phyloP scores from a whole-genome alignment of 1,284 basidiomycete genomes.

The Puccinia polysora region DNA sequence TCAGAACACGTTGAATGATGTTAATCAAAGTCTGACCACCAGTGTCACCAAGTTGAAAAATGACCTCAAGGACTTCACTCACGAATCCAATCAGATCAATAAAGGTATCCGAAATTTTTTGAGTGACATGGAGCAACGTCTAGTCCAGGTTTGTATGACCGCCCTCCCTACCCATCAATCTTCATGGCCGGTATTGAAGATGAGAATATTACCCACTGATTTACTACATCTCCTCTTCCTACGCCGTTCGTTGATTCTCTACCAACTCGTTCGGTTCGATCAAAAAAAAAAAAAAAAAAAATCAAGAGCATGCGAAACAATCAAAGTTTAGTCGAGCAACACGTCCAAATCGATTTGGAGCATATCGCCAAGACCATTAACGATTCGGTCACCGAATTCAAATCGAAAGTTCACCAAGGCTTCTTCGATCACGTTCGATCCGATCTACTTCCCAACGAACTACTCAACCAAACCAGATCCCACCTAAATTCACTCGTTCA shows the following conservation, averaged over 20 bases:
- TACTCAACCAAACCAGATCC: conserved; percentile 11
- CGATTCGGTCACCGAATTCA: conserved; percentile 6
- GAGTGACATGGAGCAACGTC: conserved; percentile 14
- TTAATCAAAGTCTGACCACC: conserved; percentile 30
- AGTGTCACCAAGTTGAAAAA: conserved; percentile 12
- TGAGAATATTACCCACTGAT: too few relatives aligned
- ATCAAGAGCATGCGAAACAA: conserved; percentile 25
- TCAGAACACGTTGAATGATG: conserved; percentile 32
- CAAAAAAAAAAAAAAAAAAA: too few relatives aligned
- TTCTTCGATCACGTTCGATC: conserved; percentile 8
- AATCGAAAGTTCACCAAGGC: not conserved
- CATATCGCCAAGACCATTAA: not conserved
- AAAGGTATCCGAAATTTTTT: conserved; percentile 18
- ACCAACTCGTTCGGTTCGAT: too few relatives aligned
- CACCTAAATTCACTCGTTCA: conserved; percentile 15
- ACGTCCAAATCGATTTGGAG: conserved; percentile 14
- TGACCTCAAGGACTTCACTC: conserved; percentile 26
- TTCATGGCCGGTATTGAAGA: not conserved
- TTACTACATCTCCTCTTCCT: too few relatives aligned
- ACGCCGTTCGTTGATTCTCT: too few relatives aligned
- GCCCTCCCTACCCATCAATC: not conserved
- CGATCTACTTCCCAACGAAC: conserved; percentile 9
- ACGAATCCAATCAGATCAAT: conserved; percentile 27
- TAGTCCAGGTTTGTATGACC: conserved; percentile 18
- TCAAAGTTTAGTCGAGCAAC: conserved; percentile 18